phyloP scores from a whole-genome alignment of 2,329 filamentous ascomycete species.

The Penicillium sp. region DNA sequence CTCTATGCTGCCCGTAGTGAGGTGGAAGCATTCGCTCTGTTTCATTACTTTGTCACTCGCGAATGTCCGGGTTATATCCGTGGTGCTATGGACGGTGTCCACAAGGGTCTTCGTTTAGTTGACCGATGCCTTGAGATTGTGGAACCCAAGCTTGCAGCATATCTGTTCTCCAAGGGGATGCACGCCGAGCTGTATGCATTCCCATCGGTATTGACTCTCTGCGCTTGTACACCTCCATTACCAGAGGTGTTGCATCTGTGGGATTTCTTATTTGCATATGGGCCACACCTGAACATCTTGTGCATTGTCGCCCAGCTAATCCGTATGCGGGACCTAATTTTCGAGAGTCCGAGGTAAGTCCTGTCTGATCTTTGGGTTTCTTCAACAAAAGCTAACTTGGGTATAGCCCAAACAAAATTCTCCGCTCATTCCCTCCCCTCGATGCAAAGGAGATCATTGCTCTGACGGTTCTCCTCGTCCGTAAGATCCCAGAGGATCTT shows the following conservation, averaged over 20 bases:
- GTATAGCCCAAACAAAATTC: conserved; percentile 79
- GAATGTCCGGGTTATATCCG: conserved; percentile 93
- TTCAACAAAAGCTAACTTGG: conserved; percentile 10
- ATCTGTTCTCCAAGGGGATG: conserved; percentile 81
- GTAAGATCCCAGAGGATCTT: conserved; percentile 84
- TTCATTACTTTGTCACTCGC: conserved; percentile 79
- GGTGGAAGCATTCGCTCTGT: conserved; percentile 88
- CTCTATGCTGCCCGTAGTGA: conserved; percentile 92
- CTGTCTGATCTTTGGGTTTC: not conserved
- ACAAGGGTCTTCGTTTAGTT: conserved; percentile 84
- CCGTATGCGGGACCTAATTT: conserved; percentile 77
- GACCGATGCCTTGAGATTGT: conserved; percentile 90
- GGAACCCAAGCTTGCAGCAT: conserved; percentile 79
- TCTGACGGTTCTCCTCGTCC: conserved; percentile 79
- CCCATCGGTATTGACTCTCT: conserved; percentile 88
- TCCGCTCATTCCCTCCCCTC: conserved; percentile 81
- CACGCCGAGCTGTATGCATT: conserved; percentile 96
- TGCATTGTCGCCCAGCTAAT: conserved; percentile 96
- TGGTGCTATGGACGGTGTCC: conserved; percentile 95
- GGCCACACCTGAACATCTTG: conserved; percentile 88
- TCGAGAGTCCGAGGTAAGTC: conserved; percentile 75
- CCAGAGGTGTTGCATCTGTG: conserved; percentile 90
- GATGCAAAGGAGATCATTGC: conserved; percentile 81
- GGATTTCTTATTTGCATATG: conserved; percentile 97
- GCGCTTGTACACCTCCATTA: conserved; percentile 90